These are phyloP conservation scores for Puccinia novopanici DNA, from an alignment of 1,284 basidiomycete species.

Conservation along the genomic window DNA sequence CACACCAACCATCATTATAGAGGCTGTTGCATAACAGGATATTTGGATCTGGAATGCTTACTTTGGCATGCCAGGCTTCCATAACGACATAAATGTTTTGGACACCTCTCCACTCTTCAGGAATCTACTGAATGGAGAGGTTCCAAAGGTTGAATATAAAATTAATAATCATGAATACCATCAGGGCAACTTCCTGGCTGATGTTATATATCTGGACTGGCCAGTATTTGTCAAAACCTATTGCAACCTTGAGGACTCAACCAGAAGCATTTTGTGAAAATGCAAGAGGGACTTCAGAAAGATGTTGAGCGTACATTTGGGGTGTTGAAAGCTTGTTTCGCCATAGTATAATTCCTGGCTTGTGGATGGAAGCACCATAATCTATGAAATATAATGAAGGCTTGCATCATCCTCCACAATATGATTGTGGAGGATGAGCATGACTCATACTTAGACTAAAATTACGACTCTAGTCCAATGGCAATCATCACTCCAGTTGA, in stretches of 20 bases:
- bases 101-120: conserved; percentile 6
- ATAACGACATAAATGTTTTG: conserved; percentile 27
- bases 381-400: conserved; percentile 1
- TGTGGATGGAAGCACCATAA: conserved; percentile 13
- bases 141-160: background rate
- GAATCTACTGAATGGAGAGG: background rate
- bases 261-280: conserved; percentile 5
- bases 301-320: conserved; percentile 16
- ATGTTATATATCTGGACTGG: conserved; percentile 35
- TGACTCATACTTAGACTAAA: background rate
- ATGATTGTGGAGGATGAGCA: conserved; percentile 18
- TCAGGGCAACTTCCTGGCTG: conserved; percentile 10
- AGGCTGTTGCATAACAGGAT: conserved; percentile 21
- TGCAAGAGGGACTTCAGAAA: background rate
- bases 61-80: conserved; percentile 27
- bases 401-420: conserved; percentile 29
- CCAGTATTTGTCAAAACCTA: conserved; percentile 13
- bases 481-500: background rate
- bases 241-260: conserved; percentile 7
- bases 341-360: background rate
- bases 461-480: background rate
- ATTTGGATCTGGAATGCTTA: conserved; percentile 38
- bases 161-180: conserved; percentile 7
- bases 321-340: background rate
- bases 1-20: conserved; percentile 19